Base-by-base conservation (phyloP, 257 asterid genomes). In the Fraxinus quadrangulata region DNA sequence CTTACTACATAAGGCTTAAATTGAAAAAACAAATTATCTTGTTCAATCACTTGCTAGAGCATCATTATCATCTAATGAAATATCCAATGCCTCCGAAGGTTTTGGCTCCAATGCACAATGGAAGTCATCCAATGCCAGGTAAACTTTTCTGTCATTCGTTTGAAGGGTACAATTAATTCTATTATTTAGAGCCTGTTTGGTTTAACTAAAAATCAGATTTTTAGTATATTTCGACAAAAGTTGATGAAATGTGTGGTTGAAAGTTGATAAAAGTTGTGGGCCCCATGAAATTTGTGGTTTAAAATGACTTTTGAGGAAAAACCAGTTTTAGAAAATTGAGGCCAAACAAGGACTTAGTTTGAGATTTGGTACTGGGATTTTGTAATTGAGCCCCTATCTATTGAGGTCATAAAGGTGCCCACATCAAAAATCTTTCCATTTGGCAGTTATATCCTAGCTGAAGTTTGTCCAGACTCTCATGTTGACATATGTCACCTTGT, bases 21-120 rank as follows among this genome's bases (percentile, higher is more conserved):
- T 77, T 95, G 91, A 95, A 90, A 94, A 95, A 93, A 80, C 99
- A 95, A 86, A 95, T 95, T 71, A 85, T 89, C 76, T 77, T 89
- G 85, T 95, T 95, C 85, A 95, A 95, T 83, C 96, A 95, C 86
- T 87, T 95, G 82, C 96, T 95, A 51, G 94, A 91, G 84, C 96
- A 93, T 84, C 99, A 95, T 75, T 87, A 79, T 85, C 81, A 92
- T 83, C 83, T 91, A 75, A 94, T 88, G 93, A 94, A 90, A 82
- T 94, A 87, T 89, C 94, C 92, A 1, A 87, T 79, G 81, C 95
- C 91, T 72, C 91, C 93, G 0, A 95, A 91, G 89, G 86, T 95
- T 79, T 78, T 93, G 82, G 92, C 90, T 79, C 97, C 99, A 34
- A 81, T 93, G 79, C 96, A 89, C 80, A 92, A 93, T 73, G 97